Evolutionary conservation across 164 flowering plant genomes (phyloP).

Genomic region (Tetracentron sinense): DNA sequence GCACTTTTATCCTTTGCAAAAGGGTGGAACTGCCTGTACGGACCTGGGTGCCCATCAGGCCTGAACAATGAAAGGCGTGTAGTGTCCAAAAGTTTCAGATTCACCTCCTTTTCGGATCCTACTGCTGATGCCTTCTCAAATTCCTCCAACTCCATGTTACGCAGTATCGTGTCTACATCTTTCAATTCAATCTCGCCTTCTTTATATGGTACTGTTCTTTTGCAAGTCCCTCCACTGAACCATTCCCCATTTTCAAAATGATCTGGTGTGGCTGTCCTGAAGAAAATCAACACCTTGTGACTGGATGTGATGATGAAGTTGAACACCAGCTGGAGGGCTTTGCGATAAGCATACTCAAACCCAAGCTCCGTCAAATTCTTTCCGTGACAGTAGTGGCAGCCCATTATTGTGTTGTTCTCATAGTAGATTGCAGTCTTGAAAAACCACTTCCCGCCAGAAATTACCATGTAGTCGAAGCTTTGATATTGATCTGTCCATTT

Average conservation of each 20-base stretch:
- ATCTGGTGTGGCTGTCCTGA: slow-evolving; percentile 75
- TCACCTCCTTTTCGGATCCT: slow-evolving; percentile 45
- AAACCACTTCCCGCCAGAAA: slow-evolving; percentile 93
- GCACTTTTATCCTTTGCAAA: slow-evolving; percentile 53
- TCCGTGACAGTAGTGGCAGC: slow-evolving; percentile 73
- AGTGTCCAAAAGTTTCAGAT: slow-evolving; percentile 63
- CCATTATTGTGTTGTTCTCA: slow-evolving; percentile 51
- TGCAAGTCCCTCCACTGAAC: slow-evolving; percentile 79
- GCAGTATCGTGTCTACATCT: slow-evolving; percentile 39
- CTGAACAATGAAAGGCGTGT: slow-evolving; percentile 46
- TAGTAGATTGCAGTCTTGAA: slow-evolving; percentile 76
- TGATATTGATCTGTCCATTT: slow-evolving; percentile 53
- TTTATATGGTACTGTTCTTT: slow-evolving; percentile 50
- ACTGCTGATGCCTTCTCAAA: slow-evolving; percentile 40
- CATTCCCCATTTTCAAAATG: slow-evolving; percentile 94
- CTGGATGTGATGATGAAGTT: slow-evolving; percentile 41
- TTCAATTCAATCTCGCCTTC: slow-evolving; percentile 55
- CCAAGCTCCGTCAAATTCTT: slow-evolving; percentile 67
- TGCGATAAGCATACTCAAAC: slow-evolving; percentile 55
- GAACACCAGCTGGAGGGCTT: slow-evolving; percentile 38
- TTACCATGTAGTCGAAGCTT: slow-evolving; percentile 62
- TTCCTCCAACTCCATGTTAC: slow-evolving; percentile 58
- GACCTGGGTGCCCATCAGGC: slow-evolving; percentile 97
- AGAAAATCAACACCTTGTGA: slow-evolving; percentile 48
- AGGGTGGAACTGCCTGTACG: slow-evolving; percentile 61